Percentiles rank a stretch among this genome's conserved stretches.
These are phyloP conservation scores for Fusarium sp. DNA, from an alignment of 2,329 filamentous ascomycete species.

Conservation along the genomic window DNA sequence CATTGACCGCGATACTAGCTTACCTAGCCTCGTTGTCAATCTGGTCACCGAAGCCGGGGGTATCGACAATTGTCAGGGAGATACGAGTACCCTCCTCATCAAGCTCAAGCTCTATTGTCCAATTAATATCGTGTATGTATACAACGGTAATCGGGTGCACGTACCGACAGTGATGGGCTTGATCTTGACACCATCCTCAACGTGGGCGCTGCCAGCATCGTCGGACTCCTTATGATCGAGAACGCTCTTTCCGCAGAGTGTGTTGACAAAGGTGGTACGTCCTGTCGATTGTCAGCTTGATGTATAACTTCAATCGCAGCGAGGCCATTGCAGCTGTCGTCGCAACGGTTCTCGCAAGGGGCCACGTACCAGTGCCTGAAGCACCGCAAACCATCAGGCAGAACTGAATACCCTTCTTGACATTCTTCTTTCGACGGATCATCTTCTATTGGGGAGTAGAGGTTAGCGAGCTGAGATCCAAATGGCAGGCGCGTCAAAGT, in stretches of 20 bases:
- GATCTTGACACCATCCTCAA: slow-evolving; percentile 98
- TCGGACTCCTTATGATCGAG: slow-evolving; percentile 92
- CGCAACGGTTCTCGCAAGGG: slow-evolving; percentile 23
- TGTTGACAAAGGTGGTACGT: slow-evolving; percentile 99
- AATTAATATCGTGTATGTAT: slow-evolving; percentile 42
- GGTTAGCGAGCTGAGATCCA: slow-evolving; percentile 42
- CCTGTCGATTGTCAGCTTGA: slow-evolving; percentile 62
- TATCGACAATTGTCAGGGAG: slow-evolving; percentile 97
- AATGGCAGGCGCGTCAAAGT: slow-evolving; percentile 26
- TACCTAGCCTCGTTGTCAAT: slow-evolving; percentile 99
- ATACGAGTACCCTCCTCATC: slow-evolving; percentile 99
- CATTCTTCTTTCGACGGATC: slow-evolving; percentile 99
- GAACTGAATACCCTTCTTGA: slow-evolving; percentile 99
- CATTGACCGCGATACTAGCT: slow-evolving; percentile 33
- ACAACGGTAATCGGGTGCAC: slow-evolving; percentile 12
- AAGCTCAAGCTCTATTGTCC: slow-evolving; percentile 79
- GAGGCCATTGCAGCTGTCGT: slow-evolving; percentile 10
- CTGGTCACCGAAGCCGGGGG: slow-evolving; percentile 96
- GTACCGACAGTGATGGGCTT: slow-evolving; percentile 97
- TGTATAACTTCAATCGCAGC: slow-evolving; percentile 14
- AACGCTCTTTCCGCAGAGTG: slow-evolving; percentile 94
- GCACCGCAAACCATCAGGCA: slow-evolving; percentile 99
- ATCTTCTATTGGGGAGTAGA: slow-evolving; percentile 71
- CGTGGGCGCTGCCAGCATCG: slow-evolving; percentile 85
- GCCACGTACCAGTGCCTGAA: slow-evolving; percentile 88